Percentiles rank a stretch among this genome's conserved stretches.
Evolutionary conservation across 139 green algal species (phyloP).

Genomic region (Volvox reticuliferus): DNA sequence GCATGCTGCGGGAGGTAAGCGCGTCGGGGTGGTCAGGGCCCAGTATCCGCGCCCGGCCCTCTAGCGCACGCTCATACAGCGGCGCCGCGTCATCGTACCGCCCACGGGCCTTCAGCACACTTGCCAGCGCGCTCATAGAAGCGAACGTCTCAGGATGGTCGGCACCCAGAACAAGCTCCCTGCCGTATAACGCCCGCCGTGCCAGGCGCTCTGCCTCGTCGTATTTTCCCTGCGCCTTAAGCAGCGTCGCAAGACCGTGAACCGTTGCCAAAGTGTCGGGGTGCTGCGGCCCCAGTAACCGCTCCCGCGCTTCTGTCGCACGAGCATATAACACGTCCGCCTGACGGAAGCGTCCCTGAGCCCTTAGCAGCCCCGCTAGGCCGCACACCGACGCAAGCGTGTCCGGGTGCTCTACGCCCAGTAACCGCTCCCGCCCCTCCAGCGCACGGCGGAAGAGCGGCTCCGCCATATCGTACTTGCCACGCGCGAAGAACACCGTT

Average conservation of each 20-base stretch:
- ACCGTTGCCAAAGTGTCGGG: not conserved
- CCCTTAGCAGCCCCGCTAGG: not conserved
- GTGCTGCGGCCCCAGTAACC: not conserved
- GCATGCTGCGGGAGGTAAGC: not conserved
- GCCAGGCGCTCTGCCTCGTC: slow-evolving; percentile 8
- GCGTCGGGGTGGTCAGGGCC: slow-evolving; percentile 11
- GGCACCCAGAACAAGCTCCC: not conserved
- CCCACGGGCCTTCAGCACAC: not conserved
- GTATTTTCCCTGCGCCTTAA: not conserved
- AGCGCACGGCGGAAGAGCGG: not conserved
- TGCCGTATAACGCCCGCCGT: not conserved
- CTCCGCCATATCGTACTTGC: slow-evolving; percentile 8
- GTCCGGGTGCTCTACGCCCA: not conserved
- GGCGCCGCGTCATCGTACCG: not conserved
- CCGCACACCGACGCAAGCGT: not conserved
- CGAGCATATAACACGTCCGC: not conserved
- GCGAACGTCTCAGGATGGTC: not conserved
- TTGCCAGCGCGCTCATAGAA: not conserved
- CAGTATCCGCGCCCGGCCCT: not conserved
- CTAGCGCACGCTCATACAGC: not conserved
- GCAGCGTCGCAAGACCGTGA: not conserved
- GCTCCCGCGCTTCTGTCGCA: not conserved
- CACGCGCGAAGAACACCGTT: not conserved
- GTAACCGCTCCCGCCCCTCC: not conserved
- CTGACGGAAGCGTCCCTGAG: not conserved